These are phyloP conservation scores for Pilatotrama ljubarskyi DNA, from an alignment of 768 basidiomycete species.

Conservation along the genomic window DNA sequence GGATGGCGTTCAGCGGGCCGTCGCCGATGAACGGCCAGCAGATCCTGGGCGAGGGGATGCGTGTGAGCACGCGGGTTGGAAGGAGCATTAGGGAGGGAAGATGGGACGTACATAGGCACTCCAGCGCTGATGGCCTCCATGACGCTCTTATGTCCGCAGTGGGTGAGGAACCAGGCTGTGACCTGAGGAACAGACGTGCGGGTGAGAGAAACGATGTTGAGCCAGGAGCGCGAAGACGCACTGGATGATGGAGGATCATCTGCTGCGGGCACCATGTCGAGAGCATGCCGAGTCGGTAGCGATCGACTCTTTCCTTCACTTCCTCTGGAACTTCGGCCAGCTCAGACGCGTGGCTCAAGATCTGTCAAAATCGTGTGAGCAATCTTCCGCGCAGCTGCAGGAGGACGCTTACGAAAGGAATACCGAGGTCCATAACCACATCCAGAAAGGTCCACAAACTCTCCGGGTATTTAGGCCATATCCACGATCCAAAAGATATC, in stretches of 20 bases:
- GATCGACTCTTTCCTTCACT: slow-evolving; percentile 10
- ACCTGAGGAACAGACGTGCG: background rate
- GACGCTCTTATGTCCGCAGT: slow-evolving; percentile 21
- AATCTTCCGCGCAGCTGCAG: background rate
- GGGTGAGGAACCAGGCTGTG: slow-evolving; percentile 20
- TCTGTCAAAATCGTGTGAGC: slow-evolving; percentile 3
- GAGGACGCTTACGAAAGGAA: slow-evolving; percentile 22
- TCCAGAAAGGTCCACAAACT: slow-evolving; percentile 24
- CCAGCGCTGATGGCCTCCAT: slow-evolving; percentile 23
- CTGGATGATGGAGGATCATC: slow-evolving; percentile 23
- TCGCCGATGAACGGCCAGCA: slow-evolving; percentile 30
- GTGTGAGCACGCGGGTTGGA: background rate
- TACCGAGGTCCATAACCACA: slow-evolving; percentile 16
- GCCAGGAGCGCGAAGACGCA: background rate
- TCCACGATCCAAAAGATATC: slow-evolving; percentile 24
- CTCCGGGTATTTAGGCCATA: slow-evolving; percentile 23
- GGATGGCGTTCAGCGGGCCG: slow-evolving; percentile 26
- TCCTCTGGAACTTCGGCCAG: slow-evolving; percentile 11
- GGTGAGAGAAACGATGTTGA: background rate
- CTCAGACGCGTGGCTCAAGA: slow-evolving; percentile 21
- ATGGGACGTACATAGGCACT: slow-evolving; percentile 23
- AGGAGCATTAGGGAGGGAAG: background rate
- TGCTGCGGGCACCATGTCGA: slow-evolving; percentile 27
- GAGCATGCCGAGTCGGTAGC: slow-evolving; percentile 20
- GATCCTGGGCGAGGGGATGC: slow-evolving; percentile 20